phyloP scores from a whole-genome alignment of 2,329 filamentous ascomycete genomes.

The Ceratocystis destructans region DNA sequence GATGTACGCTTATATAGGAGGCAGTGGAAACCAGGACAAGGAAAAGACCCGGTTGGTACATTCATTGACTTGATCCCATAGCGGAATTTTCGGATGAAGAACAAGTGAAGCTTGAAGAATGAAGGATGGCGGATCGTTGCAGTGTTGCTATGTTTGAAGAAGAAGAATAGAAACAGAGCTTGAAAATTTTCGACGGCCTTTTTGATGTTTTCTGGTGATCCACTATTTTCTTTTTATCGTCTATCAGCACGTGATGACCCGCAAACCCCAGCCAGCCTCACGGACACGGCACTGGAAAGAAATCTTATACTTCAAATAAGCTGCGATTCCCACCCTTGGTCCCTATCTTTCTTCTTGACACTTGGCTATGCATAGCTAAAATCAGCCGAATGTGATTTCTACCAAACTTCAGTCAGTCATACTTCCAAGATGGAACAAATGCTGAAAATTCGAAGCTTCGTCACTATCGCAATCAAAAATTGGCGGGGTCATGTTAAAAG shows the following conservation, averaged over 20 bases:
- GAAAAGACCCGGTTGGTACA: background rate
- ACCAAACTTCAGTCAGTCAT: conserved; percentile 43
- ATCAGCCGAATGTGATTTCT: conserved; percentile 42
- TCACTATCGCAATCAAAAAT: conserved; percentile 7
- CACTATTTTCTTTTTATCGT: background rate
- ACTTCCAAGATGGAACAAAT: conserved; percentile 42
- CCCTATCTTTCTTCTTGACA: conserved; percentile 29
- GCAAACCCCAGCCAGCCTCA: background rate
- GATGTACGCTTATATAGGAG: background rate
- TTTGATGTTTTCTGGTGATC: background rate
- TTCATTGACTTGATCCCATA: background rate
- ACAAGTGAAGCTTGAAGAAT: conserved; percentile 1
- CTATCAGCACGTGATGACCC: background rate
- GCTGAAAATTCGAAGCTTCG: conserved; percentile 15
- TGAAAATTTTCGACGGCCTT: conserved; percentile 7
- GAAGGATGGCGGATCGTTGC: background rate
- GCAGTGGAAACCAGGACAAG: background rate
- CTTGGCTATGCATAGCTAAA: conserved; percentile 39
- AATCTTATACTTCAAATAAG: background rate
- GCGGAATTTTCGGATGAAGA: background rate
- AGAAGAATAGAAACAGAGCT: conserved; percentile 12
- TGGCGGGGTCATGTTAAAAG: conserved; percentile 1
- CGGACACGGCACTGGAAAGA: background rate
- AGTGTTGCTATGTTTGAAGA: background rate
- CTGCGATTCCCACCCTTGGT: conserved; percentile 1